Conservation (phyloP, 1,139 yeast species). For the Pneumocystis carinii region DNA sequence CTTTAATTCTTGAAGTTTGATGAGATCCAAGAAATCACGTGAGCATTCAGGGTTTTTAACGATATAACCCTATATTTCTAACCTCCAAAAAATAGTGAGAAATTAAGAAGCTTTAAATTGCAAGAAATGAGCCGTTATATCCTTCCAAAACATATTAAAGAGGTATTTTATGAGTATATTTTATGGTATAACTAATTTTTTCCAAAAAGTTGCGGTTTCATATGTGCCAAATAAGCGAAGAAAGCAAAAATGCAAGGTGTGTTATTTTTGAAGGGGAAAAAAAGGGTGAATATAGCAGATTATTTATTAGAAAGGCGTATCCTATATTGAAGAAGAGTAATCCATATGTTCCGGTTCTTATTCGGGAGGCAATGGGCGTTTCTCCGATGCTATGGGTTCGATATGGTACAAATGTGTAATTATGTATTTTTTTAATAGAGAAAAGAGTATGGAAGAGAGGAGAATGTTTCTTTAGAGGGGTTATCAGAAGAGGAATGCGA, state of each 20-base stretch:
- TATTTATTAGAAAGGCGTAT: slow-evolving; percentile 31
- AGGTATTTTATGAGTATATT: neutral
- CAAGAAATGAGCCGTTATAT: slow-evolving; percentile 41
- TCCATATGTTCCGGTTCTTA: slow-evolving; percentile 50
- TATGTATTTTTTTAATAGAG: neutral
- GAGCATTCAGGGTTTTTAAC: too few relatives aligned
- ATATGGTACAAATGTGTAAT: slow-evolving; percentile 26
- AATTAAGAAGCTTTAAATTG: neutral
- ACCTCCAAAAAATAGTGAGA: neutral
- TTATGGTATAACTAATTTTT: neutral
- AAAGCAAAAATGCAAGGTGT: slow-evolving; percentile 45
- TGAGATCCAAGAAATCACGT: too few relatives aligned
- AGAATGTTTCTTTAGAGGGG: neutral
- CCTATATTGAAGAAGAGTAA: slow-evolving; percentile 41
- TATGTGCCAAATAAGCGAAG: slow-evolving; percentile 59
- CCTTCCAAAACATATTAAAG: slow-evolving; percentile 46
- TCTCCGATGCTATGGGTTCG: slow-evolving; percentile 63
- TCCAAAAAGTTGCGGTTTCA: slow-evolving; percentile 54
- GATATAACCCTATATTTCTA: neutral
- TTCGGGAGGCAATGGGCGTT: slow-evolving; percentile 62
- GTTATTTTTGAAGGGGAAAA: slow-evolving; percentile 14
- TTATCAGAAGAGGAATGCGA: neutral
- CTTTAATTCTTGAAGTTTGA: too few relatives aligned
- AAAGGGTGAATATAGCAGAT: slow-evolving; percentile 38
- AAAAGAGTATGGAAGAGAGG: neutral